Base-by-base conservation (phyloP, 164 flowering plant species). In the Annona squamosa region DNA sequence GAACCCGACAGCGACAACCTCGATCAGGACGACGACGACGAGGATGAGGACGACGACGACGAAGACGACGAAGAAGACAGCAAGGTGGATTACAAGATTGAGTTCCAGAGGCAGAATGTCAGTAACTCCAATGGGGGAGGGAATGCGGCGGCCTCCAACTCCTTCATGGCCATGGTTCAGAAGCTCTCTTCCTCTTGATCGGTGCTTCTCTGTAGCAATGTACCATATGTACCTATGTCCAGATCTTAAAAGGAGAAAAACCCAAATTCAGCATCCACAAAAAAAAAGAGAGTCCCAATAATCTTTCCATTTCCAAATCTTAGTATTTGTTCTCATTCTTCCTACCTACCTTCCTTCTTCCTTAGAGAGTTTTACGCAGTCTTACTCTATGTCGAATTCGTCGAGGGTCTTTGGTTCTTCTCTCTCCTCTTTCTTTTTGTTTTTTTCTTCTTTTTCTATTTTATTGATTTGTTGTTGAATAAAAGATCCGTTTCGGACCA, bases 131-230 rank as follows among this genome's bases (percentile, higher is more conserved):
- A 79, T 26, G 83, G 85, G 0, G 86, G 85, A 72, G 85, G 85
- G 57, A 82, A 77, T 68, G 43, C 42, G 1, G 45, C 63, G 9
- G 61, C 68, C 13, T 67, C 86, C 19, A 68, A 76, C 66, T 79
- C 88, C 9, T 87, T 84, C 71, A 43, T 83, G 75, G 83, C 89
- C 68, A 80, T 86, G 89, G 89, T 87, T 80, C 86, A 84, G 52
- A 84, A 68, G 45, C 6, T 12, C 56, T 19, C 68, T 12, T 64
- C 46, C 48, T 41, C 19, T 70, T 65, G 42, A 63, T 19, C 72
- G 71, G 59, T 9, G 2, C 68, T 74, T 67, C 61, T 71, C 13
- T 52, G 13, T 52, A 52, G 59, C 68, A 10, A 71, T 81, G 84
- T 81, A 86, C 46, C 68, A 66, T 66, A 66, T 66, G 68, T 66